Percentiles rank a stretch among this genome's conserved stretches.
Conservation (phyloP, 2,329 filamentous ascomycete species). For the Dryadomyces quercus-mongolicae region DNA sequence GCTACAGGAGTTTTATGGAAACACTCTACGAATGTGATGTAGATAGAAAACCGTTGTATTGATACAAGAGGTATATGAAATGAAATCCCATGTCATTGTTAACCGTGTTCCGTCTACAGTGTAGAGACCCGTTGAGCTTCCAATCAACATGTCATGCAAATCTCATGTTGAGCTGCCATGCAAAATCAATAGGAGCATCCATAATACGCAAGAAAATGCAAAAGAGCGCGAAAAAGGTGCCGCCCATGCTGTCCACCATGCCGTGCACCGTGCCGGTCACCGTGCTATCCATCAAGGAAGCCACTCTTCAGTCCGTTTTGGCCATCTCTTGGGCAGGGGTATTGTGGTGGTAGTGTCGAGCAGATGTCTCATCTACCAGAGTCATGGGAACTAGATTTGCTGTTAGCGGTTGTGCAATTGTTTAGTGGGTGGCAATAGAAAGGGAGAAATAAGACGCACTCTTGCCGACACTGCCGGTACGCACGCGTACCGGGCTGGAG, state of each 20-base stretch:
- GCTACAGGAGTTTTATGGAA: no score
- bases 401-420: not conserved
- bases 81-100: not conserved
- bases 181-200: no score
- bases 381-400: not conserved
- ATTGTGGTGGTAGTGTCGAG: not conserved
- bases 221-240: no score
- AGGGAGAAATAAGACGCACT: conserved; percentile 11
- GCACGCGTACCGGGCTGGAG: conserved; percentile 31
- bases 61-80: not conserved
- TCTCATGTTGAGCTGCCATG: no score
- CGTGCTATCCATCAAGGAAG: not conserved
- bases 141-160: no score
- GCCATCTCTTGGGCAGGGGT: not conserved
- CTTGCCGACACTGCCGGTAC: conserved; percentile 18
- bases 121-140: no score
- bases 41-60: not conserved
- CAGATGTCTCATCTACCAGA: not conserved
- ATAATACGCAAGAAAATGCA: no score
- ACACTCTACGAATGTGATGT: not conserved
- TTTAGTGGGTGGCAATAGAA: no score
- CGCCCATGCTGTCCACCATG: no score
- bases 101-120: not conserved
- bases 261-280: no score
- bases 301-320: not conserved